These are phyloP conservation scores for Hibiscus mutabilis DNA, from an alignment of 345 rosid species.

Conservation along the genomic window DNA sequence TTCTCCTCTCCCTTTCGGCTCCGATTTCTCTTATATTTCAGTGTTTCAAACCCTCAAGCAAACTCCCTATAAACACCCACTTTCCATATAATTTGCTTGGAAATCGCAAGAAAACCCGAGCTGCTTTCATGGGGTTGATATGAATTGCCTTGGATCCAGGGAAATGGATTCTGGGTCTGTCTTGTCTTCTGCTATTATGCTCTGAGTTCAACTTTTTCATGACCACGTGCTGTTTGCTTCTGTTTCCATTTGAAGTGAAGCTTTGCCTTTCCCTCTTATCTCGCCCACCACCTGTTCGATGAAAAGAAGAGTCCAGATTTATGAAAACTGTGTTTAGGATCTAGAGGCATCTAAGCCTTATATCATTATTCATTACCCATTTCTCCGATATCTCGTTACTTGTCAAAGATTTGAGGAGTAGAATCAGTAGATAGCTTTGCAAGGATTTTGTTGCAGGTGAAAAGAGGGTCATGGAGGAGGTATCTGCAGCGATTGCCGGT, in stretches of 20 bases:
- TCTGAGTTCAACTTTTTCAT: not conserved
- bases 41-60: constrained; percentile 12
- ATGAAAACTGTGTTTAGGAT: not conserved
- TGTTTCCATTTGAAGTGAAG: not conserved
- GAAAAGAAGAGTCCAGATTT: constrained; percentile 10
- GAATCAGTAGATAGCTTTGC: too few relatives aligned
- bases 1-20: not conserved
- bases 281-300: not conserved
- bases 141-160: constrained; percentile 44
- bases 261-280: not conserved
- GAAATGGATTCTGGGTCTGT: constrained; percentile 21
- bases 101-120: not conserved
- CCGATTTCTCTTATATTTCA: not conserved
- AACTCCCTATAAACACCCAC: too few relatives aligned
- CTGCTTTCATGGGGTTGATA: constrained; percentile 33
- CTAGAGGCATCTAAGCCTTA: constrained; percentile 10
- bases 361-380: not conserved
- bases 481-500: constrained; percentile 34
- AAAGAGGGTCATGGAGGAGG: constrained; percentile 39
- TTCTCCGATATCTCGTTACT: not conserved
- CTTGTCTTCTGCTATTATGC: constrained; percentile 22
- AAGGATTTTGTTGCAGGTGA: not conserved
- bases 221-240: too few relatives aligned
- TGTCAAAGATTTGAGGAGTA: not conserved
- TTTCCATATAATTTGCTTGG: too few relatives aligned